These are phyloP conservation scores for Xeromyces bisporus DNA, from an alignment of 495 filamentous ascomycete genomes.

Conservation along the genomic window DNA sequence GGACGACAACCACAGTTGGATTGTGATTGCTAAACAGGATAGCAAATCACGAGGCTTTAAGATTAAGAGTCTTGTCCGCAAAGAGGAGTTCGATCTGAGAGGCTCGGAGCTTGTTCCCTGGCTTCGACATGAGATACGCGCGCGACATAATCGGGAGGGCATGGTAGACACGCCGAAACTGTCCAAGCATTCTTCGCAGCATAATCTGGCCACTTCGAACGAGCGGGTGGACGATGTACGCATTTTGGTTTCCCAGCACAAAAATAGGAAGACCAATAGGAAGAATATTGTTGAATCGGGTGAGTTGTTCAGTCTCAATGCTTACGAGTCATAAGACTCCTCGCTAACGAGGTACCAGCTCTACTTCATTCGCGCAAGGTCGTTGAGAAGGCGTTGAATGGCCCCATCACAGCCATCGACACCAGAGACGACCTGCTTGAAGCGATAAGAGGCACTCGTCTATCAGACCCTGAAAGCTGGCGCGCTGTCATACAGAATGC, in stretches of 20 bases:
- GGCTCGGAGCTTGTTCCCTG: constrained; percentile 59
- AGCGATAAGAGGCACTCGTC: constrained; percentile 51
- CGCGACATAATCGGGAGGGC: constrained; percentile 49
- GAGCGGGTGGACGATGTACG: constrained; percentile 59
- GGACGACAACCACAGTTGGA: constrained; percentile 70
- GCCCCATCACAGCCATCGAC: constrained; percentile 77
- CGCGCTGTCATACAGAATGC: constrained; percentile 61
- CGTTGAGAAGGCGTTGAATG: constrained; percentile 47
- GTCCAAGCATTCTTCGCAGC: constrained; percentile 28
- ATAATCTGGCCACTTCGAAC: constrained; percentile 15
- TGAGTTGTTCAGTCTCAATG: constrained; percentile 9
- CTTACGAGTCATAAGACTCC: constrained; percentile 4
- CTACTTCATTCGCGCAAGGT: constrained; percentile 44
- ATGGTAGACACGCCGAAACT: constrained; percentile 25
- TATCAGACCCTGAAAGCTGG: constrained; percentile 80
- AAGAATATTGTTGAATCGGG: constrained; percentile 66
- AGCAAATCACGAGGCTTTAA: constrained; percentile 53
- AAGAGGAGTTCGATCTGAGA: constrained; percentile 70
- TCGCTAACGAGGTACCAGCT: constrained; percentile 22
- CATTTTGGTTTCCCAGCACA: constrained; percentile 61
- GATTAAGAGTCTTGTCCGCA: constrained; percentile 53
- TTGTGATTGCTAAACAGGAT: constrained; percentile 72
- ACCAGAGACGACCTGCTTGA: constrained; percentile 76
- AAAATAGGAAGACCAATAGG: constrained; percentile 81
- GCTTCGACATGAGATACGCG: constrained; percentile 68